Conservation (phyloP, 2,329 filamentous ascomycete species). For the Curvularia eragrostidis region DNA sequence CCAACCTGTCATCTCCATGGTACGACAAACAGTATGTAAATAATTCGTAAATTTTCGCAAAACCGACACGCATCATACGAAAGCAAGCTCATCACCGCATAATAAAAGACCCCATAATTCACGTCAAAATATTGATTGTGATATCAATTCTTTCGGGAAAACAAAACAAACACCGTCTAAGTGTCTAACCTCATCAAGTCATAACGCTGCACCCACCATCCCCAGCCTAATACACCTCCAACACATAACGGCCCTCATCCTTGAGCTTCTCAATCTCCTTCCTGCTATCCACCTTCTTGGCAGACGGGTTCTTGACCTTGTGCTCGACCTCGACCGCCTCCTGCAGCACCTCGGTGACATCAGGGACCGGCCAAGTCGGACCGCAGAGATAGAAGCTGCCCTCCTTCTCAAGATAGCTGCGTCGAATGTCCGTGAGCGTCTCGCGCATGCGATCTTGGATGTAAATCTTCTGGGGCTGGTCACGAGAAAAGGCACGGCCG, state of each 20-base stretch:
- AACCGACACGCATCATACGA: no score
- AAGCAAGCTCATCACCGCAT: no score
- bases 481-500: constrained; percentile 91
- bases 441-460: constrained; percentile 98
- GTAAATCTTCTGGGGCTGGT: constrained; percentile 98
- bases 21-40: no score
- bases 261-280: constrained; percentile 98
- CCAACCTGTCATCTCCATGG: no score
- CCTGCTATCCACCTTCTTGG: constrained; percentile 79
- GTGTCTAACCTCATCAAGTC: background rate
- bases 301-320: constrained; percentile 57
- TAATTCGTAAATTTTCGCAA: no score
- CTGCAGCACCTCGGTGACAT: constrained; percentile 91
- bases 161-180: background rate
- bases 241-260: constrained; percentile 90
- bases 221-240: constrained; percentile 84
- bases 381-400: constrained; percentile 97
- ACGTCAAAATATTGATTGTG: background rate
- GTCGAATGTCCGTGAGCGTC: constrained; percentile 79
- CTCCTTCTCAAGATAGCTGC: constrained; percentile 85
- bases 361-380: constrained; percentile 97
- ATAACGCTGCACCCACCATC: background rate
- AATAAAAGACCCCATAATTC: background rate
- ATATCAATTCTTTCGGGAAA: background rate
- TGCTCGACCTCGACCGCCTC: constrained; percentile 86